Conservation (phyloP, 1,139 yeast species). For the Kurtzmaniella quercitrusa region DNA sequence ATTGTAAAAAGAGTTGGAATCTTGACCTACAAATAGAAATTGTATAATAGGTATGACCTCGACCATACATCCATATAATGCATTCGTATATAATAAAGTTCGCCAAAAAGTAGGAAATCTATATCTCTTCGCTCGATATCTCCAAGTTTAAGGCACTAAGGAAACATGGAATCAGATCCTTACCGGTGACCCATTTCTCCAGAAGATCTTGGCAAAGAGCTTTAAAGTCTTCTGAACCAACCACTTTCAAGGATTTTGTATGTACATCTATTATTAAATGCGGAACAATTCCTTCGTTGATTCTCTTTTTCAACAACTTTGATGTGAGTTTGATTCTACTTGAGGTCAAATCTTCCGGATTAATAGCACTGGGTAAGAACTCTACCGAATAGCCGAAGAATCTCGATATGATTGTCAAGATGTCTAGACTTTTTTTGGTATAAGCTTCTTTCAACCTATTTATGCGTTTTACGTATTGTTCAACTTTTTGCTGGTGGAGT, state of each 20-base stretch:
- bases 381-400: conserved; percentile 75
- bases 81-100: background rate
- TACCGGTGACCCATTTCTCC: conserved; percentile 64
- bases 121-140: conserved; percentile 22
- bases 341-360: conserved; percentile 40
- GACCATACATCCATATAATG: background rate
- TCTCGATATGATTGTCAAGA: conserved; percentile 63
- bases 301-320: conserved; percentile 33
- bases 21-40: background rate
- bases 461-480: conserved; percentile 53
- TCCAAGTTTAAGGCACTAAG: conserved; percentile 72
- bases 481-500: conserved; percentile 45
- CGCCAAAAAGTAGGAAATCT: conserved; percentile 13
- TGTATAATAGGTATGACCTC: background rate
- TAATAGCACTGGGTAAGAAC: conserved; percentile 58
- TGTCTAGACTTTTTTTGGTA: conserved; percentile 69
- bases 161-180: conserved; percentile 74
- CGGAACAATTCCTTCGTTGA: conserved; percentile 16
- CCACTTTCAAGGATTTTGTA: conserved; percentile 35
- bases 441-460: conserved; percentile 61
- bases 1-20: background rate
- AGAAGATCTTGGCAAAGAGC: conserved; percentile 54
- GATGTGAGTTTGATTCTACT: conserved; percentile 60
- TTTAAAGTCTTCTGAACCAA: conserved; percentile 43
- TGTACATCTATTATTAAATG: conserved; percentile 38